Conservation (phyloP, 2,329 filamentous ascomycete species). For the Ophiostoma tasmaniense region DNA sequence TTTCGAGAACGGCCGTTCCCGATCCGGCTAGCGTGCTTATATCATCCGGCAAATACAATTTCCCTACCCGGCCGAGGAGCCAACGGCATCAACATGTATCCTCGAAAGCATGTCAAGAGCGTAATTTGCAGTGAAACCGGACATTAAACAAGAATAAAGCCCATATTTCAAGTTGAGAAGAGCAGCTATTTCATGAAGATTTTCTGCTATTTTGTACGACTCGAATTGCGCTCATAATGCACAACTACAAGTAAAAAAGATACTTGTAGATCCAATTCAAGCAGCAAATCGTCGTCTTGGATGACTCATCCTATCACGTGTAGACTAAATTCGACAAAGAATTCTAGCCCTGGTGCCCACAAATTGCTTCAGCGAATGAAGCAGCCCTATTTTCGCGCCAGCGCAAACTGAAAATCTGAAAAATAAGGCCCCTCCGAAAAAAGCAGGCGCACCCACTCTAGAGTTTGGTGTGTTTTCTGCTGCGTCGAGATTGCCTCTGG, state of each 20-base stretch:
- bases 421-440: constrained; percentile 18
- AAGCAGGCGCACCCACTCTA: constrained; percentile 13
- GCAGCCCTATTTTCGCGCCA: constrained; percentile 15
- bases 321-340: background rate
- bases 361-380: constrained; percentile 14
- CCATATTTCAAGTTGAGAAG: background rate
- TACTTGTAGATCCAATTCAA: background rate
- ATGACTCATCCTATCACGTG: constrained; percentile 16
- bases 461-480: background rate
- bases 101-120: background rate
- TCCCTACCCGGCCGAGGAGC: background rate
- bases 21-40: constrained; percentile 9
- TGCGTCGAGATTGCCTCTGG: constrained; percentile 4
- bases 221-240: background rate
- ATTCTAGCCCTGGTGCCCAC: constrained; percentile 15
- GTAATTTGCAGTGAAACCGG: background rate
- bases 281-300: background rate
- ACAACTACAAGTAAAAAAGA: background rate
- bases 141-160: background rate
- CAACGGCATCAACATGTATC: background rate
- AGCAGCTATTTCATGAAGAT: background rate
- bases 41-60: constrained; percentile 10
- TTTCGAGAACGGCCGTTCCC: constrained; percentile 6
- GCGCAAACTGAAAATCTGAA: constrained; percentile 14
- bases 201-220: background rate